Base-by-base conservation (phyloP, 345 rosid genomes). In the Garcia nutans region DNA sequence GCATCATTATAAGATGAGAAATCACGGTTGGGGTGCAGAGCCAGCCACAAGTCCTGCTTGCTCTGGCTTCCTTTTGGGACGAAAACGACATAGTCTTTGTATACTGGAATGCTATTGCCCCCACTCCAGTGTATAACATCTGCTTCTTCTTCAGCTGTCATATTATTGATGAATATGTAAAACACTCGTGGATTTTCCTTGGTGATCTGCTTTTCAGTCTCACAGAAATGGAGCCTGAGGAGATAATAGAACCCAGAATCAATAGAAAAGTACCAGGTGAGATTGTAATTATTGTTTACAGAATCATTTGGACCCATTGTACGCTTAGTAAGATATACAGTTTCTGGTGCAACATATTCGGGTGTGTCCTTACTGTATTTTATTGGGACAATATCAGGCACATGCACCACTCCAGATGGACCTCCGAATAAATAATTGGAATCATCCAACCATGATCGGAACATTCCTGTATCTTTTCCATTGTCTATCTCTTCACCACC, bases 11-110 rank as follows among this genome's bases (percentile, higher is more conserved):
- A 45, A 12, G 15, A 4, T 7, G 4, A 0, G 0, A 5, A 6
- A 0, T 19, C n/a, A 31, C 0, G 17, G 33, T 4, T 16, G 5
- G 68, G 68, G 45, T 31, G 45, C 16, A 64, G 45, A 28, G 68
- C 45, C 2, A 64, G 45, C 68, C 59, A 63, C n/a, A 74, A 54
- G 71, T 64, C 68, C 68, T 31, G 68, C 10, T 64, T 64, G 20
- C 31, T 26, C 1, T 2, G 44, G 10, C 26, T 22, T 52, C 60
- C 33, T 24, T 52, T 26, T 33, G 24, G 57, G 4, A 74, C 50
- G 37, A 6, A 4, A 26, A 42, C 2, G 7, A 60, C 24, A n/a
- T 73, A 73, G 37, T 73, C 76, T 60, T 23, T 59, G 45, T 41
- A 60, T 12, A 73, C 23, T 3, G 68, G 76, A 26, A 60, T 7